phyloP scores from a whole-genome alignment of 2,329 filamentous ascomycete species.

The Aspergillus novoparasiticus region DNA sequence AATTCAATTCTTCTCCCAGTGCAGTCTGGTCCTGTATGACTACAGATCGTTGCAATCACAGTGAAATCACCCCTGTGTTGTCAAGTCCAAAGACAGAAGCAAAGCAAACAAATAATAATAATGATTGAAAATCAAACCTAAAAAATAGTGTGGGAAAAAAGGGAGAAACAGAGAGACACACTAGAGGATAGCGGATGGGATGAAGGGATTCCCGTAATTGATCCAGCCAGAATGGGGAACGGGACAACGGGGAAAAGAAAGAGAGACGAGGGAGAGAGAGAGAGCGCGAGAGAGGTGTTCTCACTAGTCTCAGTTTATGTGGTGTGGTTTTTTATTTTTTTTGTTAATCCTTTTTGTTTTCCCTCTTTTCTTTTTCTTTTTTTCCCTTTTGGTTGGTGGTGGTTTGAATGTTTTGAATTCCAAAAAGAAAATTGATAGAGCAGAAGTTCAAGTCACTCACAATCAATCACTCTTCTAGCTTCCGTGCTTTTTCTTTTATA shows the following conservation, averaged over 20 bases:
- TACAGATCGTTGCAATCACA: neutral
- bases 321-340: constrained; percentile 3
- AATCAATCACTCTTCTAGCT: neutral
- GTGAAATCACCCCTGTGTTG: neutral
- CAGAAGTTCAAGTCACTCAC: constrained; percentile 1
- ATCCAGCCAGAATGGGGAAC: constrained; percentile 19
- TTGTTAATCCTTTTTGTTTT: neutral
- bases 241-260: constrained; percentile 20
- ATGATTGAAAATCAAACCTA: neutral
- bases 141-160: constrained; percentile 4
- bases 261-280: neutral
- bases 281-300: neutral
- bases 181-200: constrained; percentile 14
- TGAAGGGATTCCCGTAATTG: constrained; percentile 19
- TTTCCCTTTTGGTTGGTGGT: neutral
- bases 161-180: constrained; percentile 9
- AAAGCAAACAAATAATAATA: neutral
- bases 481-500: constrained; percentile 7
- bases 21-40: neutral
- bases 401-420: neutral
- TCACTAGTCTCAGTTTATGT: constrained; percentile 16
- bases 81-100: neutral
- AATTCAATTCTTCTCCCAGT: neutral
- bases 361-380: neutral
- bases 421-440: constrained; percentile 6